A percentile compares a stretch with the other conserved stretches of the same genome.
Conservation (phyloP, 1,284 basidiomycete genomes). For the Papiliotrema nemorosa region DNA sequence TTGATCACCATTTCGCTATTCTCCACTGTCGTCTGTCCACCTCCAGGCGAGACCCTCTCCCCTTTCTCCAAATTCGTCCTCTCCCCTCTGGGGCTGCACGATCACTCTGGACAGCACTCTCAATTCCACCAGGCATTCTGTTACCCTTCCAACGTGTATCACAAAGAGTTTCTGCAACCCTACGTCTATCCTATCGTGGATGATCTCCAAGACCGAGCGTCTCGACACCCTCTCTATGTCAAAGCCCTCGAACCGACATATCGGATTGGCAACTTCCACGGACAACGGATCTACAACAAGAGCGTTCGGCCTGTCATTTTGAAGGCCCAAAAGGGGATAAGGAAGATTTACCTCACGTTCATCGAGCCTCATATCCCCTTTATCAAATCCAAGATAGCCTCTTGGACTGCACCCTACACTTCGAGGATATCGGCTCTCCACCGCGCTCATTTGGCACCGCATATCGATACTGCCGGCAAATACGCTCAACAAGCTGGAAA, state of each 20-base stretch:
- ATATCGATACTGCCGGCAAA: constrained; percentile 22
- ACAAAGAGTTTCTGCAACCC: constrained; percentile 32
- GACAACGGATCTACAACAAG: constrained; percentile 26
- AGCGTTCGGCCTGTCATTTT: constrained; percentile 38
- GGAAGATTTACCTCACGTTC: constrained; percentile 37
- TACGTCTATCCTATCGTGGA: constrained; percentile 34
- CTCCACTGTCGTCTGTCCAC: constrained; percentile 44
- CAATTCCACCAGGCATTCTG: constrained; percentile 36
- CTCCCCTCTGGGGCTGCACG: constrained; percentile 27
- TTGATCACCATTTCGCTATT: constrained; percentile 38
- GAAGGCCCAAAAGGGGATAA: constrained; percentile 23
- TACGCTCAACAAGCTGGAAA: constrained; percentile 20
- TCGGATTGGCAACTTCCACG: constrained; percentile 5
- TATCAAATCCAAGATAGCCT: constrained; percentile 24
- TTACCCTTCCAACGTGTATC: constrained; percentile 44
- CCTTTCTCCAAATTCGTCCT: constrained; percentile 30
- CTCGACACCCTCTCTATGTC: constrained; percentile 25
- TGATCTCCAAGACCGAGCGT: constrained; percentile 19
- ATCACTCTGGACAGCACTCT: constrained; percentile 14
- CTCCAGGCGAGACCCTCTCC: constrained; percentile 19
- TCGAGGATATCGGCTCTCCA: constrained; percentile 23
- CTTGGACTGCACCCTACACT: constrained; percentile 33
- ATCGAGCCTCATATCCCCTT: constrained; percentile 43
- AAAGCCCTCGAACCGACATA: constrained; percentile 28
- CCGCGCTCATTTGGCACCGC: constrained; percentile 21